Evolutionary conservation across 1,139 yeast genomes (phyloP).

Genomic region (Suhomyces ambrosiae): DNA sequence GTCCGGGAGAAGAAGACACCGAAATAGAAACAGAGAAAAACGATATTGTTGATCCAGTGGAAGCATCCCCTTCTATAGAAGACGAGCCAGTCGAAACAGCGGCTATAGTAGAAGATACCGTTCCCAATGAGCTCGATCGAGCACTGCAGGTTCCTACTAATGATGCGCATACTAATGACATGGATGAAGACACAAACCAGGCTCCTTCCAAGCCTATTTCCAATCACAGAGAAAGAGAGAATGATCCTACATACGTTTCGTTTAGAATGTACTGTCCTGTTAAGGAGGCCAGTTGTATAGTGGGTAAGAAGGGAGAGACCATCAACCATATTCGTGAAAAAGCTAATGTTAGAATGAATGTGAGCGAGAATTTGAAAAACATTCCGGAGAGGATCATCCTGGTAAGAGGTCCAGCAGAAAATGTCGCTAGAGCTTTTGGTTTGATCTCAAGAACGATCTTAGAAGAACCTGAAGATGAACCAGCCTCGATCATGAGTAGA

Average conservation of each 20-base stretch:
- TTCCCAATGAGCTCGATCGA: neutral
- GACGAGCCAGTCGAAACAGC: neutral
- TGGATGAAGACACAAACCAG: slow-evolving; percentile 9
- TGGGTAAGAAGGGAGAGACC: slow-evolving; percentile 77
- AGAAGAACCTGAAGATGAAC: slow-evolving; percentile 68
- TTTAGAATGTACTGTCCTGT: slow-evolving; percentile 75
- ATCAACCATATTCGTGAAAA: slow-evolving; percentile 66
- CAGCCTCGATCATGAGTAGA: slow-evolving; percentile 57
- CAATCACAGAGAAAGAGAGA: slow-evolving; percentile 40
- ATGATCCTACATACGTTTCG: slow-evolving; percentile 61
- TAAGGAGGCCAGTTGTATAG: slow-evolving; percentile 75
- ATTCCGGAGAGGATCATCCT: slow-evolving; percentile 77
- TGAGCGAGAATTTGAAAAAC: slow-evolving; percentile 75
- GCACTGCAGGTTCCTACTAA: slow-evolving; percentile 1
- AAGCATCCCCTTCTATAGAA: neutral
- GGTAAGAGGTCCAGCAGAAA: slow-evolving; percentile 75
- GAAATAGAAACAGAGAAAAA: slow-evolving; percentile 6
- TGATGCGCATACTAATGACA: slow-evolving; percentile 2
- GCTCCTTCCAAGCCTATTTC: slow-evolving; percentile 25
- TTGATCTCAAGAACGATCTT: slow-evolving; percentile 66
- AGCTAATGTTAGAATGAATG: slow-evolving; percentile 69
- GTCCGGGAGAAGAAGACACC: slow-evolving; percentile 18
- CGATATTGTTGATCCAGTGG: neutral
- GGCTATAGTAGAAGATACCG: neutral
- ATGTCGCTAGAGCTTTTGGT: slow-evolving; percentile 84